Base-by-base conservation (phyloP, 1,284 basidiomycete species). In the Puccinia triticina region DNA sequence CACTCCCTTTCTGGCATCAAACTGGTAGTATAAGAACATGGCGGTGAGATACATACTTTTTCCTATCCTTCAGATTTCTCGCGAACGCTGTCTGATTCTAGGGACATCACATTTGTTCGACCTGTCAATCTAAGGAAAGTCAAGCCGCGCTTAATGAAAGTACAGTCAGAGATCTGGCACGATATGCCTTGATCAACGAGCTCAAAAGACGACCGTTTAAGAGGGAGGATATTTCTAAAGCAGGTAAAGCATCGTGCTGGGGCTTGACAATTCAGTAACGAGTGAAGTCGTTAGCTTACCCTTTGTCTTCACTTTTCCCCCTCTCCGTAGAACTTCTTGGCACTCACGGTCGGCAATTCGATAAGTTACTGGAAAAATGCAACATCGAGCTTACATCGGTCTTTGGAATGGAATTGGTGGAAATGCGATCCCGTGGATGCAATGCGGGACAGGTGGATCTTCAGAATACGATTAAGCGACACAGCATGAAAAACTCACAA, bases 391-490 rank as follows among this genome's bases (percentile, higher is more conserved):
- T 82, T 53, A 50, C 46, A 37, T 71, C 64, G 14, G 73, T 57
- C 10, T 82, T 82, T 37, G 81, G 81, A 10, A 77, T 82, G 81
- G 81, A 82, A 23, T 40, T 82, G 23, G 64, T 82, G 10, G 81
- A 82, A 46, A 66, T 77, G 64, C 61, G 81, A 59, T 53, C 81
- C 12, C 73, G 73, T 57, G 81, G 81, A 1, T 46, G 34, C 29
- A 76, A 82, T 71, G 61, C 61, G 12, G 81, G 50, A n/a, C 34
- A 66, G 34, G 34, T 77, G 21, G 46, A 48, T 40, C 34, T 82
- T 40, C 71, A 76, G 55, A 50, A 67, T 50, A 46, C 57, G 32
- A 50, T 82, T 26, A 55, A 82, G 66, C 53, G 26, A 10, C 57
- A 75, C 50, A 40, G 57, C 2, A 14, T 55, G 23, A 66, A 75